Conservation (phyloP, 2,329 filamentous ascomycete species). For the Cercospora brassicicola region DNA sequence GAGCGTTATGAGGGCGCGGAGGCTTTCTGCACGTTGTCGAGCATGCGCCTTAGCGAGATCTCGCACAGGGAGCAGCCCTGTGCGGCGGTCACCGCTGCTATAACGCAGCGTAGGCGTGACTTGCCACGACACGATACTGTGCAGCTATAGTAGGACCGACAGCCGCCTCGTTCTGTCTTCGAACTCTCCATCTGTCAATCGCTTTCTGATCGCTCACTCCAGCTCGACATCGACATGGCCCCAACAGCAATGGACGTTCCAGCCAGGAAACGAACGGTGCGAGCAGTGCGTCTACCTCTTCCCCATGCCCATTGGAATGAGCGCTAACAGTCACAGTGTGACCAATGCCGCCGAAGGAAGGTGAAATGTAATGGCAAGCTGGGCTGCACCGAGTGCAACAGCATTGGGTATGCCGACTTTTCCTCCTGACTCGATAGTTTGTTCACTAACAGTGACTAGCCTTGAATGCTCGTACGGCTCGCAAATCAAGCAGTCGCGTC, state of each 20-base stretch:
- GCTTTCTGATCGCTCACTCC: background rate
- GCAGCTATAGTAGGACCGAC: conserved; percentile 1
- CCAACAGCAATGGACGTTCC: conserved; percentile 11
- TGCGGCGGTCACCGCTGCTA: conserved; percentile 13
- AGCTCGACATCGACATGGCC: conserved; percentile 6
- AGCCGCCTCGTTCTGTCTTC: background rate
- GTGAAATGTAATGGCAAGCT: conserved; percentile 21
- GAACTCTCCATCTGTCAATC: background rate
- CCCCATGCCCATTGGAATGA: too few relatives aligned
- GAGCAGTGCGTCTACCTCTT: conserved; percentile 12
- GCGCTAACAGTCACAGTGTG: conserved; percentile 15
- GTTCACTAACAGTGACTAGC: conserved; percentile 5
- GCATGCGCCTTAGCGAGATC: conserved; percentile 5
- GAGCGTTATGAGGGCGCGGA: background rate
- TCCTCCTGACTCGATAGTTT: background rate
- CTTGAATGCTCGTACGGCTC: conserved; percentile 21
- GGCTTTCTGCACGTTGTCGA: conserved; percentile 8
- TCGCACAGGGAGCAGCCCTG: conserved; percentile 7
- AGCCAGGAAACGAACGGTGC: conserved; percentile 18
- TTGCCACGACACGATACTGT: conserved; percentile 1
- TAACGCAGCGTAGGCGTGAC: conserved; percentile 2
- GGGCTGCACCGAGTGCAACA: conserved; percentile 17
- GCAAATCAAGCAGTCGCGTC: conserved; percentile 18
- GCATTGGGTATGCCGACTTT: conserved; percentile 8
- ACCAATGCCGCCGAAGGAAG: conserved; percentile 20